Base-by-base conservation (phyloP, 805 yeast species). In the Schwanniomyces vanrijiae region DNA sequence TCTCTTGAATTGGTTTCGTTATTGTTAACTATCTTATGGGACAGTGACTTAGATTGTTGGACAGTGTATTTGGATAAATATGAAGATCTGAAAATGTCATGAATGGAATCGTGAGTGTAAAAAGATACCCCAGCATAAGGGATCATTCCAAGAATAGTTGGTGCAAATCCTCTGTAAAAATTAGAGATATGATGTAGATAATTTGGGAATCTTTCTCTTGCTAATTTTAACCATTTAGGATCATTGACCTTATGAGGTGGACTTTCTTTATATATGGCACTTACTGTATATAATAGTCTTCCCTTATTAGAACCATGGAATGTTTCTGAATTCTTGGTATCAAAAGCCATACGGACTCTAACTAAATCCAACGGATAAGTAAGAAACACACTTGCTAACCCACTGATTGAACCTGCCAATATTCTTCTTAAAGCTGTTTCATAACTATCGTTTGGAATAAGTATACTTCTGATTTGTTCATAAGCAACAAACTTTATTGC, bases 71-170 rank as follows among this genome's bases (percentile, higher is more conserved):
- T 67, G 2, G 83, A 73, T 5, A 91, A 64, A 10, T 60, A 45
- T 10, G 75, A 73, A n/a, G 86, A 74, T 51, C 96, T 75, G 60
- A 94, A 81, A 1, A 91, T 58, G 67, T 94, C 99, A 66, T 92
- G 98, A 48, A 91, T 75, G 47, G 83, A 64, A 69, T 94, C 99
- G 66, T 94, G 98, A 3, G 96, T 88, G 69, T 90, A 88, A 60
- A 94, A 94, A 3, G 97, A 88, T 3, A 92, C 97, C 9, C 99
- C 99, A 1, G 99, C 99, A 63, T 94, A 94, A 1, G 99, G 99
- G 19, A 94, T 76, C 96, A 94, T 91, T 9, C 99, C 99, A 35
- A 91, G 58, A 39, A 94, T 84, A 0, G 99, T 94, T 16, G 99
- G 96, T 6, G 87, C 80, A 66, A 92, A 94, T 2, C 99, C 99